These are phyloP conservation scores for Verticillium longisporum DNA, from an alignment of 2,329 filamentous ascomycete species.

Conservation along the genomic window DNA sequence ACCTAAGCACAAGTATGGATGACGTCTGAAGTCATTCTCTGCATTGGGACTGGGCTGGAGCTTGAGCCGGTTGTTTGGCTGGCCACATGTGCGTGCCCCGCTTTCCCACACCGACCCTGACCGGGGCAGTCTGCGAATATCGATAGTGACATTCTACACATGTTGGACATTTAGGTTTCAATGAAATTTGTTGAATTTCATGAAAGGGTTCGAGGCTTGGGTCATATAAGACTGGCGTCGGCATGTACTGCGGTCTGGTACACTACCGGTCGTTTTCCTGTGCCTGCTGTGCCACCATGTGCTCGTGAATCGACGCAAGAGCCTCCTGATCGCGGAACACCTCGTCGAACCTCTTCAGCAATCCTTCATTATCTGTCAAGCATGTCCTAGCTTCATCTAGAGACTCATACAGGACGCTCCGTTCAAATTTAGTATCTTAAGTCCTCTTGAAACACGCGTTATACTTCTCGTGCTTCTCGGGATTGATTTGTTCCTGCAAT, in stretches of 20 bases:
- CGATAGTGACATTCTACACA: background rate
- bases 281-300: background rate
- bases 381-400: background rate
- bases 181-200: too few species aligned
- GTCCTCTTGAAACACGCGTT: background rate
- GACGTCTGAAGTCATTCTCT: conserved; percentile 5
- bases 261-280: background rate
- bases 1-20: conserved; percentile 1
- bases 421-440: background rate
- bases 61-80: background rate
- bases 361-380: background rate
- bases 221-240: too few species aligned
- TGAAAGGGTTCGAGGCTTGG: too few species aligned
- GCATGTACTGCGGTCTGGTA: too few species aligned
- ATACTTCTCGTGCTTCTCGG: background rate
- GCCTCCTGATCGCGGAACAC: background rate
- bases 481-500: background rate
- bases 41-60: conserved; percentile 1
- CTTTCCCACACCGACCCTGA: background rate
- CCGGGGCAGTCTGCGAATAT: background rate
- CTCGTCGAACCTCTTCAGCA: background rate
- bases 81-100: background rate
- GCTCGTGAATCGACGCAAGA: background rate
- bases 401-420: background rate
- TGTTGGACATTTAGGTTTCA: background rate